Evolutionary conservation across 2,329 filamentous ascomycete genomes (phyloP).

Genomic region (Claviceps humidiphila): DNA sequence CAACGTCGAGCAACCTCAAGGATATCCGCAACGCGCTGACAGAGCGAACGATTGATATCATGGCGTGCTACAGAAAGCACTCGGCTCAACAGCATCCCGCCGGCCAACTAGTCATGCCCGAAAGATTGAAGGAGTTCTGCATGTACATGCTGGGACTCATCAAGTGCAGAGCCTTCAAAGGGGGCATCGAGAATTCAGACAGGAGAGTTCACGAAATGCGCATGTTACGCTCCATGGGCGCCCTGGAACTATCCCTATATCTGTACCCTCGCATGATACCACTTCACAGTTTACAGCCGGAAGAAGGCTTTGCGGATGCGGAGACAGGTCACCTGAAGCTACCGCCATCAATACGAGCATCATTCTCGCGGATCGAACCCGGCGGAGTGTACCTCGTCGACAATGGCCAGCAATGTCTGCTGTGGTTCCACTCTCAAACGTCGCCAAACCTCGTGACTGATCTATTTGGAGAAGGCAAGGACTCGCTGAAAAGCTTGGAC

Average conservation of each 20-base stretch:
- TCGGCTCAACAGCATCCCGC: conserved; percentile 77
- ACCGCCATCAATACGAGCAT: conserved; percentile 66
- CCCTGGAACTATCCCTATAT: conserved; percentile 75
- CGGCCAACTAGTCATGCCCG: conserved; percentile 85
- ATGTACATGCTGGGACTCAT: conserved; percentile 90
- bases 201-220: conserved; percentile 83
- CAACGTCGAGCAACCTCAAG: conserved; percentile 58
- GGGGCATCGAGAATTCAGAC: conserved; percentile 80
- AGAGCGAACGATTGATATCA: conserved; percentile 85
- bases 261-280: conserved; percentile 91
- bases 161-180: conserved; percentile 89
- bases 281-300: conserved; percentile 74
- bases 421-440: conserved; percentile 88
- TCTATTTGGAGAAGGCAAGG: conserved; percentile 68
- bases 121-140: conserved; percentile 88
- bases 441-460: conserved; percentile 85
- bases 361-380: conserved; percentile 78
- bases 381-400: conserved; percentile 91
- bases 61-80: conserved; percentile 85
- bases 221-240: conserved; percentile 78
- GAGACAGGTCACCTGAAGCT: conserved; percentile 78
- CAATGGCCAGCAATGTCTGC: conserved; percentile 79
- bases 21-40: conserved; percentile 73
- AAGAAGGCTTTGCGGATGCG: conserved; percentile 81
- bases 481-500: conserved; percentile 61